Base-by-base conservation (phyloP, 192 early-diverging fungal genomes). In the Glomus cerebriforme region DNA sequence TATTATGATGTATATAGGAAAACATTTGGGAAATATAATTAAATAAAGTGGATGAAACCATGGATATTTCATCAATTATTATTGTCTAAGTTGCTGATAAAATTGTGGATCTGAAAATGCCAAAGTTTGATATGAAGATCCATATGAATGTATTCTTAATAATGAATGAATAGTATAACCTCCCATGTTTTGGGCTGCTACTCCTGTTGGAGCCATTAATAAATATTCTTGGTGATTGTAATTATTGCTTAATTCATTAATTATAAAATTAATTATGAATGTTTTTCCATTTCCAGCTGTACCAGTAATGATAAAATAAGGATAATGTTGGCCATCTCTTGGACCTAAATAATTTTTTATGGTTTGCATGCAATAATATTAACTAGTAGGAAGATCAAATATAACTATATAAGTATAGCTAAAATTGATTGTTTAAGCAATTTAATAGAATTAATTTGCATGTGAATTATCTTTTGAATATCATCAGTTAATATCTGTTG, bases 151-250 rank as follows among this genome's bases (percentile, higher is more conserved):
- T 8, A 68, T 68, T 32, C 66, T 32, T 67, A 67, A 37, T 31
- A 31, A 19, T 17, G 32, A 73, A 29, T 78, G 35, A 19, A 78
- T 78, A 29, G 65, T 78, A 22, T 58, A 27, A 1, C 43, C 77
- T 22, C 39, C 67, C 34, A 78, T 78, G 34, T 68, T 79, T 34
- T 79, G 49, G 2, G 77, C 77, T 32, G 77, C 77, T 29, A 78
- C 43, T 39, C 65, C 77, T 68, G 65, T 78, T 32, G 29, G 31
- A 78, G 63, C 65, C 15, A 78, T 59, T 58, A 74, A 34, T 2
- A 74, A 35, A 31, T 32, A 74, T 31, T 74, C 49, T 59, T 31
- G 0, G 0, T 15, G 0, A 24, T 2, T 59, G 1, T 31, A 3
- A 24, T 2, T 59, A 22, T 6, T 24, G 22, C 7, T 34, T 5